Base-by-base conservation (phyloP, 768 basidiomycete species). In the Suillus subalutaceus region DNA sequence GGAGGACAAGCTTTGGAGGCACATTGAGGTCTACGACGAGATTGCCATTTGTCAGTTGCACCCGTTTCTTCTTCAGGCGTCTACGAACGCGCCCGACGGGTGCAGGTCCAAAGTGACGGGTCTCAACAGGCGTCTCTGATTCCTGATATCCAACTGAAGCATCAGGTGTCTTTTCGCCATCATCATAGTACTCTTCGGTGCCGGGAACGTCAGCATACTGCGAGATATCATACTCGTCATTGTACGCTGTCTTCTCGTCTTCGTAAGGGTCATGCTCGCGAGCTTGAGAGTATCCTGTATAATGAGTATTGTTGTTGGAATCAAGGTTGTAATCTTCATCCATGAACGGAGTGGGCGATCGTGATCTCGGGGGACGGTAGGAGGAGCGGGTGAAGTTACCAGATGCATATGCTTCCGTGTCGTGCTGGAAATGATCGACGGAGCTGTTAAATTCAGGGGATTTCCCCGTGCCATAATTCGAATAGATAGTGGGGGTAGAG, bases 41-140 rank as follows among this genome's bases (percentile, higher is more conserved):
- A 75, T 97, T 94, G 9, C 96, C 96, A 72, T 92, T 89, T 53
- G 91, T 94, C 65, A 94, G 81, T 68, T 89, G 89, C 20, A 97
- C 91, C 23, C 90, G 86, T 74, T 93, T 93, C 80, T 88, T 95
- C 78, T 86, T 86, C 61, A 91, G 87, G 65, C 95, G 83, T 61
- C 95, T 85, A 43, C 88, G 78, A 37, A 90, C 82, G n/a, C 93
- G 87, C 46, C 94, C 92, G 35, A 85, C 78, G 8, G 95, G 95
- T 2, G 93, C 92, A 18, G 94, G 93, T 6, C 95, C 95, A 77
- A 94, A 97, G 76, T 96, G 94, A 55, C 86, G 86, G 13, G 90
- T 93, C 69, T 88, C 88, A 1, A 84, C 68, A 0, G 86, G 87
- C 0, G 84, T 81, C 40, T 88, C 87, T 23, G 83, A 80, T 18